Percentiles rank a stretch among this genome's conserved stretches.
Evolutionary conservation across 78 protist genomes (phyloP).

Genomic region (Dictyostelium brefeldianum): DNA sequence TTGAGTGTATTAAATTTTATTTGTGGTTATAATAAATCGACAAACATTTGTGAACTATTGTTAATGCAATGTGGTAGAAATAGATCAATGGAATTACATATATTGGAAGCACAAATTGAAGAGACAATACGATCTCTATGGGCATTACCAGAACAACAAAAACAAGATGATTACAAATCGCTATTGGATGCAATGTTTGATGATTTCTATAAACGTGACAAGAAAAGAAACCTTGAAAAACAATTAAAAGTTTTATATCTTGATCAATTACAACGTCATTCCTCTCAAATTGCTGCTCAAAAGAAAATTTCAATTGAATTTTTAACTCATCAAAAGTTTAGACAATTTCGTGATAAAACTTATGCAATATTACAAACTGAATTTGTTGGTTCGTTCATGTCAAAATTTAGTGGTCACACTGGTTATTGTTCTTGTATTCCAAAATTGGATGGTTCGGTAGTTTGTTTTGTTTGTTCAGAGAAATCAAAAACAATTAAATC

Average conservation of each 20-base stretch:
- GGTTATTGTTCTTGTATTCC: slow-evolving; percentile 50
- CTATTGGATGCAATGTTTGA: slow-evolving; percentile 60
- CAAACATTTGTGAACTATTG: slow-evolving; percentile 36
- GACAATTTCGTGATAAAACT: slow-evolving; percentile 45
- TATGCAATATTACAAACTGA: slow-evolving; percentile 60
- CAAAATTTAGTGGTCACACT: slow-evolving; percentile 40
- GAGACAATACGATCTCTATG: slow-evolving; percentile 56
- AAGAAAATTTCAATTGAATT: slow-evolving; percentile 65
- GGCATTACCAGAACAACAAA: slow-evolving; percentile 63
- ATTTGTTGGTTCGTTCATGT: slow-evolving; percentile 70
- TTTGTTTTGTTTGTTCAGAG: slow-evolving; percentile 27
- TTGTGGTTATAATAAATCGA: slow-evolving; percentile 33
- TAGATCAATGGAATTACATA: slow-evolving; percentile 53
- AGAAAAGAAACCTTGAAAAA: slow-evolving; percentile 42
- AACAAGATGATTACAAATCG: slow-evolving; percentile 36
- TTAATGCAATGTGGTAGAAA: slow-evolving; percentile 62
- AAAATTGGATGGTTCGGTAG: neutral
- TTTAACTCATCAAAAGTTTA: slow-evolving; percentile 63
- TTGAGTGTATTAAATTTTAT: slow-evolving; percentile 43
- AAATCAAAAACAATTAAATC: slow-evolving; percentile 43
- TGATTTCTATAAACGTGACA: slow-evolving; percentile 66
- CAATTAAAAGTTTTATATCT: slow-evolving; percentile 48
- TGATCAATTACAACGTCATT: slow-evolving; percentile 62
- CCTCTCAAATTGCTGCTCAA: slow-evolving; percentile 57
- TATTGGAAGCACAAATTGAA: slow-evolving; percentile 68